Evolutionary conservation across 805 yeast species (phyloP).

Genomic region (Yarrowia divulgata): DNA sequence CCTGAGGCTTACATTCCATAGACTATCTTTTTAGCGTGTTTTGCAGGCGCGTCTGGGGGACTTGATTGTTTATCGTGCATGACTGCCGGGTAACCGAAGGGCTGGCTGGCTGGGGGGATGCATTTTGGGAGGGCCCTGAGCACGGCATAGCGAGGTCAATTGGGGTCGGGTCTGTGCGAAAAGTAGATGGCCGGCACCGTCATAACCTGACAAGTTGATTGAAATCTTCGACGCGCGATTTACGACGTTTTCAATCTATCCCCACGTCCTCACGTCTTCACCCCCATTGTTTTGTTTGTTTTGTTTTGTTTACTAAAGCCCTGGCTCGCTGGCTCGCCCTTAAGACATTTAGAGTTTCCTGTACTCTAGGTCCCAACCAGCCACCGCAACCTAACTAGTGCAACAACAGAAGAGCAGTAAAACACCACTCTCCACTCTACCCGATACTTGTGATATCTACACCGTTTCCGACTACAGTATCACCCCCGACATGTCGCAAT

Average conservation of each 20-base stretch:
- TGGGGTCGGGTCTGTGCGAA: background rate
- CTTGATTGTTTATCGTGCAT: slow-evolving; percentile 29
- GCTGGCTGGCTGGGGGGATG: background rate
- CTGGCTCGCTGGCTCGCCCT: too few relatives aligned
- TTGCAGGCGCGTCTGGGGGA: slow-evolving; percentile 30
- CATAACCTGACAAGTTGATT: too few relatives aligned
- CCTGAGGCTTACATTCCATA: slow-evolving; percentile 15
- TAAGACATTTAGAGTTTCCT: too few relatives aligned
- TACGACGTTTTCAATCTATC: too few relatives aligned
- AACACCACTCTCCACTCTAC: background rate
- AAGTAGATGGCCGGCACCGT: too few relatives aligned
- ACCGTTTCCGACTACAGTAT: too few relatives aligned
- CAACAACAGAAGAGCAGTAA: background rate
- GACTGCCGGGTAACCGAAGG: slow-evolving; percentile 8
- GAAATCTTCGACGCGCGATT: too few relatives aligned
- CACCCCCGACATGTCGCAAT: slow-evolving; percentile 22
- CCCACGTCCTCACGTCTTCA: too few relatives aligned
- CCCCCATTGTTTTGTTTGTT: too few relatives aligned
- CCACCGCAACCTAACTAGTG: slow-evolving; percentile 27
- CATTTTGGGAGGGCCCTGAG: background rate
- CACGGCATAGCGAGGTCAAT: background rate
- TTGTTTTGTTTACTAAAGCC: background rate
- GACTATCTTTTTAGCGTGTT: slow-evolving; percentile 10
- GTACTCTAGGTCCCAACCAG: slow-evolving; percentile 4
- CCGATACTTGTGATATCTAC: too few relatives aligned